phyloP scores from a whole-genome alignment of 495 filamentous ascomycete genomes.

The Aspergillus incahuasiensis region DNA sequence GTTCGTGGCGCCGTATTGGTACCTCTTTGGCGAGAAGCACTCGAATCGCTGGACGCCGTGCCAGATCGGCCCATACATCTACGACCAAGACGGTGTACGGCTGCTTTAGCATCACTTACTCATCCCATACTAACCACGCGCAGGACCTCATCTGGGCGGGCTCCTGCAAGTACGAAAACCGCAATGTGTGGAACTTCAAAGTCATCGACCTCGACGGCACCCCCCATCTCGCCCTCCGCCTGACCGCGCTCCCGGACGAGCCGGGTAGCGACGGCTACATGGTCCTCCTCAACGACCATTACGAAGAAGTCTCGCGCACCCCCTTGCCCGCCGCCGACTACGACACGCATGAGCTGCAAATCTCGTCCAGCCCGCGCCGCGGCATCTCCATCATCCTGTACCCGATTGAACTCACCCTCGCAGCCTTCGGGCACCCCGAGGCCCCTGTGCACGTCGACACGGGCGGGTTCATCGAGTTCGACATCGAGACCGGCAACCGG shows the following conservation, averaged over 20 bases:
- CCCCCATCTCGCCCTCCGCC: not conserved
- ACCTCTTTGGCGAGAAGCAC: slow-evolving; percentile 25
- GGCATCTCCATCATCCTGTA: too few species aligned
- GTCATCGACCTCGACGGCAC: not conserved
- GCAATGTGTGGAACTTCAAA: slow-evolving; percentile 3
- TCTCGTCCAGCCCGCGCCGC: not conserved
- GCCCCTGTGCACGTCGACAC: too few species aligned
- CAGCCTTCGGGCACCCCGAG: too few species aligned
- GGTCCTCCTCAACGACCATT: not conserved
- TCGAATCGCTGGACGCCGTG: not conserved
- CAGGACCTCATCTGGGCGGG: slow-evolving; percentile 8
- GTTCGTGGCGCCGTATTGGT: slow-evolving; percentile 20
- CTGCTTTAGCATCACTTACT: too few species aligned
- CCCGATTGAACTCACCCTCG: too few species aligned
- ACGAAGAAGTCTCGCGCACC: not conserved
- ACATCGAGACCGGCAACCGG: too few species aligned
- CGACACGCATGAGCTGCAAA: slow-evolving; percentile 26
- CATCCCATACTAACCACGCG: not conserved
- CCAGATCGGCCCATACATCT: slow-evolving; percentile 17
- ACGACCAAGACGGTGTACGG: slow-evolving; percentile 14
- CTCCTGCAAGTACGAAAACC: not conserved
- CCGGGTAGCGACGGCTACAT: not conserved
- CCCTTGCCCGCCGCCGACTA: not conserved
- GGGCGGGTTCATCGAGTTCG: too few species aligned
- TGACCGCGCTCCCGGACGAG: not conserved